Evolutionary conservation across 345 rosid genomes (phyloP).

Genomic region (Camelina laxa): DNA sequence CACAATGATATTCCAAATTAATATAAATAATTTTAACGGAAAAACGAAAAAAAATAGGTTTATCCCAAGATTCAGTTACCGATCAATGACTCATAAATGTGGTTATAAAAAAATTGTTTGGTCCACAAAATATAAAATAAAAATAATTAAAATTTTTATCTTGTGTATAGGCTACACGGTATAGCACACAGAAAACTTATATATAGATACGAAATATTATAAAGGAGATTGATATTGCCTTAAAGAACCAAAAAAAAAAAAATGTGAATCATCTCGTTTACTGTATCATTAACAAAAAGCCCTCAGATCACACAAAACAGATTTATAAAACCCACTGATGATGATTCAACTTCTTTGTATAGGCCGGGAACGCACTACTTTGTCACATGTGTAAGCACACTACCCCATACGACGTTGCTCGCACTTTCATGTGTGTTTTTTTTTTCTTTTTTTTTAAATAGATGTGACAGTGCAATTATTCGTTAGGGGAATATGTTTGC

Average conservation of each 20-base stretch:
- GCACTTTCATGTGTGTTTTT: not conserved
- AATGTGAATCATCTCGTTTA: not conserved
- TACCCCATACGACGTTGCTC: not conserved
- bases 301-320: conserved; percentile 7
- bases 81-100: too few species aligned
- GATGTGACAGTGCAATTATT: conserved; percentile 62
- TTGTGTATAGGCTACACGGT: too few species aligned
- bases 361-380: not conserved
- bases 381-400: not conserved
- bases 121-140: too few species aligned
- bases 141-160: too few species aligned
- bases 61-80: too few species aligned
- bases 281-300: conserved; percentile 25
- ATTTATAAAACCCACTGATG: not conserved
- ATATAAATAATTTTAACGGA: too few species aligned
- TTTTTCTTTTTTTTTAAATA: not conserved
- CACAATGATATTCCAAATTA: too few species aligned
- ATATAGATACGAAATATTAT: not conserved
- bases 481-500: conserved; percentile 62
- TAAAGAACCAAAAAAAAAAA: not conserved
- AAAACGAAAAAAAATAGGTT: too few species aligned
- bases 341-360: not conserved
- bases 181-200: too few species aligned
- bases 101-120: too few species aligned
- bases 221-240: not conserved